These are phyloP conservation scores for Epichloe amarillans DNA, from an alignment of 2,329 filamentous ascomycete genomes.

Conservation along the genomic window DNA sequence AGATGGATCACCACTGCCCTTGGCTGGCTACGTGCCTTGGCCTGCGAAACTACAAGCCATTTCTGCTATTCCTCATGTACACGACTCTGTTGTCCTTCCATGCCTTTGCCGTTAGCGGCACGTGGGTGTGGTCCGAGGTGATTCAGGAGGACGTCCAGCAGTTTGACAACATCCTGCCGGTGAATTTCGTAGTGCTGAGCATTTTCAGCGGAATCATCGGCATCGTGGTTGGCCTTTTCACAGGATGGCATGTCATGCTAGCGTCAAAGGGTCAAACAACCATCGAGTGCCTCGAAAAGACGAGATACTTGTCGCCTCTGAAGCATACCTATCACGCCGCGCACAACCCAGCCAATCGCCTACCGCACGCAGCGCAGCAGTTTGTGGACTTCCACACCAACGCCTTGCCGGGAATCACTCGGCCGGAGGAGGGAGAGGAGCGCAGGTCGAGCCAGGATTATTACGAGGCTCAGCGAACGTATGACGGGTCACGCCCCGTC, in stretches of 20 bases:
- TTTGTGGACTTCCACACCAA: constrained; percentile 73
- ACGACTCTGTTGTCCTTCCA: constrained; percentile 76
- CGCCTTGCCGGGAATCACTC: constrained; percentile 63
- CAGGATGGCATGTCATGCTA: constrained; percentile 79
- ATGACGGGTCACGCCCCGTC: constrained; percentile 23
- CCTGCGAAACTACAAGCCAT: constrained; percentile 88
- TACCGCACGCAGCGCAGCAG: constrained; percentile 50
- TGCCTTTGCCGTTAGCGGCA: constrained; percentile 60
- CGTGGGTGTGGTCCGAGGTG: constrained; percentile 80
- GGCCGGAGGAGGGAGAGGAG: constrained; percentile 69
- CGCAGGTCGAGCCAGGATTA: constrained; percentile 17
- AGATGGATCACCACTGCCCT: constrained; percentile 99
- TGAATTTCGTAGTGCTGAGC: constrained; percentile 81
- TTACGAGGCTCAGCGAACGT: constrained; percentile 3
- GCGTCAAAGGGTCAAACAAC: constrained; percentile 74
- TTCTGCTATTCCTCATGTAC: constrained; percentile 84
- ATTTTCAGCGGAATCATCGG: constrained; percentile 86
- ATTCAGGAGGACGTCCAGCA: constrained; percentile 55
- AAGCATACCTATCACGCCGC: constrained; percentile 54
- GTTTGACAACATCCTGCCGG: constrained; percentile 64
- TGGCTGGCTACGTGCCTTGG: constrained; percentile 96
- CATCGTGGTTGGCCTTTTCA: constrained; percentile 78
- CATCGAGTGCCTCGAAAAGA: constrained; percentile 93
- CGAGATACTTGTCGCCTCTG: constrained; percentile 75
- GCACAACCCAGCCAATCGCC: constrained; percentile 36